Base-by-base conservation (phyloP, 1,284 basidiomycete species). In the Schizophyllum commune region DNA sequence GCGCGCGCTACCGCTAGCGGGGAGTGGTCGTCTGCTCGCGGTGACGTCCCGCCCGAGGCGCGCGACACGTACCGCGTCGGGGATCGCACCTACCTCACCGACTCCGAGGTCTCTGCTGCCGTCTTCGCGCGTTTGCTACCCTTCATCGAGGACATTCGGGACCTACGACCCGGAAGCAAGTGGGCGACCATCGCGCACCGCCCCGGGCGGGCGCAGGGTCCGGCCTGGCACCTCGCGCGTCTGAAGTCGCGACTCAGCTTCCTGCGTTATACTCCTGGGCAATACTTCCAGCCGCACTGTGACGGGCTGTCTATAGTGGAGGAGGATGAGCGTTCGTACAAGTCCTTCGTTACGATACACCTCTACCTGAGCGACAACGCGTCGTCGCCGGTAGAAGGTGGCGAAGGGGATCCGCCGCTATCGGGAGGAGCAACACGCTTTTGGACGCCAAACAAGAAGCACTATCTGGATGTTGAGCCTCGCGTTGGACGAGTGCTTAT, bases 241-340 rank as follows among this genome's bases (percentile, higher is more conserved):
- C 65, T 76, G 15, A 74, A 76, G 61, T 66, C 72, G 8, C 72
- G 75, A 4, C 69, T 77, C 15, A 76, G 74, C 57, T 77, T 78
- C 62, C 66, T 78, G 19, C 72, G 75, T 27, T 78, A 77, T 61
- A 75, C 74, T 1, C 71, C 74, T 5, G 74, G 75, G 0, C 73
- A 78, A 60, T 77, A 73, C 60, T 76, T 77, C 66, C 76, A 76
- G 54, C 73, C 67, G 1, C 76, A 77, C 61, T 76, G 74, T 58
- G 76, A 77, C 56, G 76, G 75, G 1, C 67, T 75, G 1, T 66
- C 66, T 52, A 47, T 11, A 3, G 71, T 72, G 3, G 59, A 71
- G 5, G 63, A 63, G 0, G 63, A 65, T 21, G 66, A 67, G 8
- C 59, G 65, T 11, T 65, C 59, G 11, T 68, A 69, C 27, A 76